A percentile compares a stretch with the other conserved stretches of the same genome.
Evolutionary conservation across 1,139 yeast genomes (phyloP).

Genomic region (Geotrichum cucujoidarum): DNA sequence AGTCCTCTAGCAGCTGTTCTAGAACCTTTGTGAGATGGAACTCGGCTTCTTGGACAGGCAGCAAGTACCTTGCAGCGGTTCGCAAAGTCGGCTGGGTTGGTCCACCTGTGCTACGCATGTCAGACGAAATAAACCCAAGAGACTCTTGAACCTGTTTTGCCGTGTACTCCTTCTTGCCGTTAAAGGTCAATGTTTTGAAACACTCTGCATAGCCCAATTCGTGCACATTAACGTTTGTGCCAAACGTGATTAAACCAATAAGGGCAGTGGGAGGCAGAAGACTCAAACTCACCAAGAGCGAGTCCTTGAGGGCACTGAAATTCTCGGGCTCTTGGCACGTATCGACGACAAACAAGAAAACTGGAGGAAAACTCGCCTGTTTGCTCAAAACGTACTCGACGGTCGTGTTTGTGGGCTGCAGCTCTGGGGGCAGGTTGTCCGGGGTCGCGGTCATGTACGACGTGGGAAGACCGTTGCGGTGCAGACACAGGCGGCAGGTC

Average conservation of each 20-base stretch:
- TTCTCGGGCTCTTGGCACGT: constrained; percentile 50
- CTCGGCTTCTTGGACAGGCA: constrained; percentile 45
- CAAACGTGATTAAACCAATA: constrained; percentile 52
- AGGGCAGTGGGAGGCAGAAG: constrained; percentile 52
- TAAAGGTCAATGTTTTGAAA: constrained; percentile 44
- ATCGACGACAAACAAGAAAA: constrained; percentile 64
- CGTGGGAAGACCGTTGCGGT: constrained; percentile 49
- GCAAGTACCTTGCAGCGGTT: constrained; percentile 31
- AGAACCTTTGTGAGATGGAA: constrained; percentile 51
- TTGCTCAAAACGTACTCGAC: constrained; percentile 58
- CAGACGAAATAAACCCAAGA: constrained; percentile 49
- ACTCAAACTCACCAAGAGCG: constrained; percentile 49
- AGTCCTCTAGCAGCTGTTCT: constrained; percentile 50
- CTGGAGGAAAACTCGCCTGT: constrained; percentile 38
- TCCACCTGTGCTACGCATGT: constrained; percentile 32
- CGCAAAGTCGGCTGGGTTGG: constrained; percentile 16
- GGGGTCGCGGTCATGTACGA: constrained; percentile 26
- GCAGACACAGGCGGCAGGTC: constrained; percentile 61
- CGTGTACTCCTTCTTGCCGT: constrained; percentile 56
- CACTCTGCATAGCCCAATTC: constrained; percentile 45
- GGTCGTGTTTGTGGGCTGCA: constrained; percentile 45
- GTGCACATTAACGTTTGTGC: constrained; percentile 60
- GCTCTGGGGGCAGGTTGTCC: constrained; percentile 31
- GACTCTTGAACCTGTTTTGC: constrained; percentile 48
- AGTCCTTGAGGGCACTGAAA: constrained; percentile 54